Conservation (phyloP, 2,329 filamentous ascomycete species). For the Sarocladiaceae sp. region DNA sequence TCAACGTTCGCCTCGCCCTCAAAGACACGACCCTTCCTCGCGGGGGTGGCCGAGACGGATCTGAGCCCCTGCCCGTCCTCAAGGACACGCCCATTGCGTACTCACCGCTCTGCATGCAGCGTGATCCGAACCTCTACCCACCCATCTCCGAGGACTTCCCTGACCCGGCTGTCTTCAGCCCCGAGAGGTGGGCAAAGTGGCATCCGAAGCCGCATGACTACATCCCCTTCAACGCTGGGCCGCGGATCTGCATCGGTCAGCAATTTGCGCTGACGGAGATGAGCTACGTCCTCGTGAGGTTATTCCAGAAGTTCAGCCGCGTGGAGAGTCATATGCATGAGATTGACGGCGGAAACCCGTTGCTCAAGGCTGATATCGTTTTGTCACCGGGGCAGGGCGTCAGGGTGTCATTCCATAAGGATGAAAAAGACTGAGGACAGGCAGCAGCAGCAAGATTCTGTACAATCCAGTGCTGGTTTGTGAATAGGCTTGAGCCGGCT, state of each 20-base stretch:
- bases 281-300: slow-evolving; percentile 61
- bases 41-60: slow-evolving; percentile 60
- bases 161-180: slow-evolving; percentile 47
- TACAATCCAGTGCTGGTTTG: too few species aligned
- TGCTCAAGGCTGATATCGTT: slow-evolving; percentile 54
- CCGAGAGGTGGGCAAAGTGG: slow-evolving; percentile 61
- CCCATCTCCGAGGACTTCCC: slow-evolving; percentile 37
- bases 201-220: slow-evolving; percentile 64
- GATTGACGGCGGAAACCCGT: slow-evolving; percentile 48
- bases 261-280: slow-evolving; percentile 78
- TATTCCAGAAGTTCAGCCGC: slow-evolving; percentile 65
- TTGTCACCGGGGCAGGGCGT: slow-evolving; percentile 54
- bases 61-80: slow-evolving; percentile 55
- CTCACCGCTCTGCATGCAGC: slow-evolving; percentile 66
- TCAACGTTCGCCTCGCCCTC: slow-evolving; percentile 68
- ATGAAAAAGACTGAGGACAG: slow-evolving; percentile 27
- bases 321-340: slow-evolving; percentile 52
- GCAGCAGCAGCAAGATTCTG: too few species aligned
- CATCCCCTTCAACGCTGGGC: slow-evolving; percentile 69
- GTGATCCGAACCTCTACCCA: slow-evolving; percentile 57
- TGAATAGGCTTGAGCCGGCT: neutral
- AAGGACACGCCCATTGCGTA: slow-evolving; percentile 63
- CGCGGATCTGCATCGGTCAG: slow-evolving; percentile 70
- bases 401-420: slow-evolving; percentile 45
- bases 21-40: slow-evolving; percentile 68